phyloP scores from a whole-genome alignment of 129 eudicot species.

The Solidago caesia region DNA sequence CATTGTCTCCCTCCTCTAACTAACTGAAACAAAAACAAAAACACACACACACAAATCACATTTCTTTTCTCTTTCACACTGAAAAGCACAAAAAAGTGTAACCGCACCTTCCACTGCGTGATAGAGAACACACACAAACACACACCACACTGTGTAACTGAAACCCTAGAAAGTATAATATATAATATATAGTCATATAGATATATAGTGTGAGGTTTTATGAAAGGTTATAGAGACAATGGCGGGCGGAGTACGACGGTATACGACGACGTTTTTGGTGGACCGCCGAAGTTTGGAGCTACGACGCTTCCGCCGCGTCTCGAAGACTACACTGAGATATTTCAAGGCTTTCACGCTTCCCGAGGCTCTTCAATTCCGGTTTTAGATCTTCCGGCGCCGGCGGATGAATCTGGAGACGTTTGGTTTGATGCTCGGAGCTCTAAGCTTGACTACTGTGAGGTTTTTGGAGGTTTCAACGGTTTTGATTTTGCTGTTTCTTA shows the following conservation, averaged over 20 bases:
- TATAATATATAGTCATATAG: no score
- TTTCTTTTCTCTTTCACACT: slow-evolving; percentile 7
- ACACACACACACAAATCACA: background rate
- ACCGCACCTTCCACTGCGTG: slow-evolving; percentile 34
- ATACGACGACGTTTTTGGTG: slow-evolving; percentile 91
- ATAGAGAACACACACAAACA: slow-evolving; percentile 20
- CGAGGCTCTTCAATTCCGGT: slow-evolving; percentile 81
- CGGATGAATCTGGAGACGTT: slow-evolving; percentile 32
- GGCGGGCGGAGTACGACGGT: slow-evolving; percentile 43
- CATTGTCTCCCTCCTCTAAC: slow-evolving; percentile 40
- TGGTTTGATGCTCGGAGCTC: slow-evolving; percentile 52
- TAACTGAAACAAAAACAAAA: slow-evolving; percentile 17
- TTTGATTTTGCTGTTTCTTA: slow-evolving; percentile 55
- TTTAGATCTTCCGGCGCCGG: slow-evolving; percentile 65
- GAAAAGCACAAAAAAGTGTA: slow-evolving; percentile 22
- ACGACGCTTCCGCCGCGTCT: slow-evolving; percentile 75
- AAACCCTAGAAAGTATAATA: background rate
- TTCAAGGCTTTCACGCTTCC: slow-evolving; percentile 79
- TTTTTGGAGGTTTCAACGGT: slow-evolving; percentile 58
- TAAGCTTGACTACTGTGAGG: slow-evolving; percentile 59
- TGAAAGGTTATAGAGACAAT: slow-evolving; percentile 47
- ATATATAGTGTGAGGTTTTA: slow-evolving; percentile 18
- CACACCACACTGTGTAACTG: slow-evolving; percentile 2
- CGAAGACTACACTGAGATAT: slow-evolving; percentile 86
- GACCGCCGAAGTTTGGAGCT: slow-evolving; percentile 62